These are phyloP conservation scores for Globisporangium mamillatum DNA, from an alignment of 352 stramenopile genomes.

Conservation along the genomic window DNA sequence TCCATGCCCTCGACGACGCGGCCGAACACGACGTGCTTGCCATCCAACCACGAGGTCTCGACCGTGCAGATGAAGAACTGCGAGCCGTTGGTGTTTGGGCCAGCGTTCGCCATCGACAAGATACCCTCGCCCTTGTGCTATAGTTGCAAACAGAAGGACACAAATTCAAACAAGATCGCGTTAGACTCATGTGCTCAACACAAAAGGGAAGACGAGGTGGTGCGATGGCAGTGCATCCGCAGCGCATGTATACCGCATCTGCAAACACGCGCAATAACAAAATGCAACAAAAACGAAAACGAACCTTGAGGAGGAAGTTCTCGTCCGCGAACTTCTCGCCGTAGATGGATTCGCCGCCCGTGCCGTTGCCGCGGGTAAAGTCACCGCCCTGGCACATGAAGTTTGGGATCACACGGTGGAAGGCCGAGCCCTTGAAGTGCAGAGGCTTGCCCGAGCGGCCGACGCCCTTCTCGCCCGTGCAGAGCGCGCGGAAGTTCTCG, in stretches of 20 bases:
- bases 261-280: background rate
- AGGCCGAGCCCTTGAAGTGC: slow-evolving; percentile 84
- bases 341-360: slow-evolving; percentile 95
- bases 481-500: slow-evolving; percentile 58
- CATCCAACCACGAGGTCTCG: slow-evolving; percentile 89
- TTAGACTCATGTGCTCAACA: background rate
- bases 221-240: background rate
- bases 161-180: background rate
- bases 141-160: slow-evolving; percentile 16
- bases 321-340: slow-evolving; percentile 95
- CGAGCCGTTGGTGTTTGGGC: slow-evolving; percentile 96
- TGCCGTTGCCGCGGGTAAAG: slow-evolving; percentile 90
- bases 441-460: slow-evolving; percentile 72
- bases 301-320: slow-evolving; percentile 90
- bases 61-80: slow-evolving; percentile 97
- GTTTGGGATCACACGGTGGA: slow-evolving; percentile 93
- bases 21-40: slow-evolving; percentile 94
- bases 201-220: background rate
- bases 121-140: slow-evolving; percentile 91
- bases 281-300: slow-evolving; percentile 4
- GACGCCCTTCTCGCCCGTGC: slow-evolving; percentile 57
- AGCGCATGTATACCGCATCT: background rate
- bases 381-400: slow-evolving; percentile 98
- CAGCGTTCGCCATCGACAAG: slow-evolving; percentile 96
- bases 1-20: slow-evolving; percentile 96